Conservation (phyloP, 345 rosid genomes). For the Eucalyptus lansdowneana region DNA sequence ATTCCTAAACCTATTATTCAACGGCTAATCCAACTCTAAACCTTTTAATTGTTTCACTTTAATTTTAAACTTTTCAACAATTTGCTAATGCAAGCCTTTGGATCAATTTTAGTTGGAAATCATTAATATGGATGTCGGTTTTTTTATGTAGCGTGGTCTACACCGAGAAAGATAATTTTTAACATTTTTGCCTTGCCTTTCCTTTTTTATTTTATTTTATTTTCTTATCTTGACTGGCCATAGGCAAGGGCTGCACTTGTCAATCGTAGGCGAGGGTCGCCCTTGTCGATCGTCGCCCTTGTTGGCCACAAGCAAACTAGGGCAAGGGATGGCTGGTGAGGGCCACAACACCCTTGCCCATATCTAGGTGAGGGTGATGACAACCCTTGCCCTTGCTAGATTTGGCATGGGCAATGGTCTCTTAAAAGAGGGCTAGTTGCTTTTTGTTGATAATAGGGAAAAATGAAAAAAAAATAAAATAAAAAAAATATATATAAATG, state of each 20-base stretch:
- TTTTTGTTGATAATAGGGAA: fast-evolving
- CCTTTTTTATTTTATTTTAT: too few species aligned
- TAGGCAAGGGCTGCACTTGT: fast-evolving
- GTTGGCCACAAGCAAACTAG: too few species aligned
- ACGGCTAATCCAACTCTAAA: fast-evolving
- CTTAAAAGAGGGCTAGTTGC: background rate
- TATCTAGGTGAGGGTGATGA: fast-evolving
- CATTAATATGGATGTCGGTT: too few species aligned
- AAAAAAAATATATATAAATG: too few species aligned
- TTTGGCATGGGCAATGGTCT: fast-evolving
- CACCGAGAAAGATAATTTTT: fast-evolving
- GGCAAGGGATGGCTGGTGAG: fast-evolving
- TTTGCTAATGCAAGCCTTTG: fast-evolving
- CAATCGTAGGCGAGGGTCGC: fast-evolving
- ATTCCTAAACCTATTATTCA: fast-evolving
- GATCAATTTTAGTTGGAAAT: background rate
- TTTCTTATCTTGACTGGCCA: too few species aligned
- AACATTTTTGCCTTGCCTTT: background rate
- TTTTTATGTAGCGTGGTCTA: fast-evolving
- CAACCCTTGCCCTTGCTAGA: fast-evolving
- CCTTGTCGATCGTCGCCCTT: too few species aligned
- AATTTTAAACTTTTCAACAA: too few species aligned
- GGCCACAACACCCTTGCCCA: background rate
- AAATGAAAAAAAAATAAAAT: fast-evolving
- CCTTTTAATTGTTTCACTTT: too few species aligned